Base-by-base conservation (phyloP, 1,284 basidiomycete species). In the Singerocomus inundabilis region DNA sequence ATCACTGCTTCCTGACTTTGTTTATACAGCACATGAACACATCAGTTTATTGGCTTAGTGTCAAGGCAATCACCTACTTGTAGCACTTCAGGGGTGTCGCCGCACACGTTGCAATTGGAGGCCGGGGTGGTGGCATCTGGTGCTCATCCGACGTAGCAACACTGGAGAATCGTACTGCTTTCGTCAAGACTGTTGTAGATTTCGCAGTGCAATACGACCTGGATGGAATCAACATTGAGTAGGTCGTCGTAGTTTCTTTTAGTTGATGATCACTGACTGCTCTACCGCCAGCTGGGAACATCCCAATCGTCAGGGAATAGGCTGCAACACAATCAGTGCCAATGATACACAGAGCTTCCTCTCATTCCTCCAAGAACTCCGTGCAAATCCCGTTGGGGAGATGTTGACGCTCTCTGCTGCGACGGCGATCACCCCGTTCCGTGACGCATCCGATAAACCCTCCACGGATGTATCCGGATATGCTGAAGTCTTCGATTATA, bases 21-120 rank as follows among this genome's bases (percentile, higher is more conserved):
- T 85, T 6, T 34, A 58, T 5, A 59, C 70, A 13, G 82, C 82
- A 3, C 73, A 80, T 49, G 48, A 63, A 3, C 60, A 84, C 57
- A 82, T 70, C 16, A 46, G 62, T 42, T 5, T 32, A 24, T 10
- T 15, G 5, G 6, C 6, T 13, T 13, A 5, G 8, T 42, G 4
- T n/a, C 16, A 16, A 36, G 30, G n/a, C 3, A n/a, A 36, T n/a
- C 12, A 4, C 46, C 56, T 10, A 53, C 44, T 32, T 31, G 25
- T 47, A 10, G 4, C 12, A 25, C 6, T 66, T 5, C 30, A 86
- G 75, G 66, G 21, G 65, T 44, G 88, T 91, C 50, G 76, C 79
- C 52, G 88, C 91, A 16, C 74, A 84, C 21, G 66, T 92, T 30
- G 82, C 85, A 24, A 74, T 94, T 46, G 93, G 93, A 41, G 93